Percentiles rank a stretch among this genome's conserved stretches.
phyloP scores from a whole-genome alignment of 345 rosid species.

The Corymbia maculata region DNA sequence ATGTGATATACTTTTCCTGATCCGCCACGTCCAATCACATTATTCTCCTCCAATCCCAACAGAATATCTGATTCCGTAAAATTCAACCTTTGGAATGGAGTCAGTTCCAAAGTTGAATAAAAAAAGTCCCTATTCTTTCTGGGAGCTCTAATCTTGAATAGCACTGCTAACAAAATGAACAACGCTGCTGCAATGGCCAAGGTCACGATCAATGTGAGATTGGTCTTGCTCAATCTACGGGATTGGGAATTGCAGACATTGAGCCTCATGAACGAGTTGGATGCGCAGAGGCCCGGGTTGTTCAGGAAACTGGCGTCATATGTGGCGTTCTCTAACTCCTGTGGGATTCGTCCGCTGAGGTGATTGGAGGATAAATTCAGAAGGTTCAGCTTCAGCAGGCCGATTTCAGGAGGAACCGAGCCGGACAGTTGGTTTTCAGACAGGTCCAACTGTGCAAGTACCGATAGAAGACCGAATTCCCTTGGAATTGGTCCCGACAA shows the following conservation, averaged over 20 bases:
- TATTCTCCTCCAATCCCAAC: constrained; percentile 26
- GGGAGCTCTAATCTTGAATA: constrained; percentile 1
- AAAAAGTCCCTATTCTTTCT: neutral
- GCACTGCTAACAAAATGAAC: neutral
- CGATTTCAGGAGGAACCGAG: constrained; percentile 29
- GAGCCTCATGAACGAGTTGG: constrained; percentile 1
- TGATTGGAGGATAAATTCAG: constrained; percentile 51
- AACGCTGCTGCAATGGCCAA: neutral
- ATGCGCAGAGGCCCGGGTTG: constrained; percentile 20
- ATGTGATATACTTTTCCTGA: constrained; percentile 55
- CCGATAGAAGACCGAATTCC: constrained; percentile 17
- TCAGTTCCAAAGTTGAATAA: constrained; percentile 21
- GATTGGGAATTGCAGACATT: constrained; percentile 8
- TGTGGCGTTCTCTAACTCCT: constrained; percentile 20
- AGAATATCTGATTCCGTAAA: constrained; percentile 30
- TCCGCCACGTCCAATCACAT: constrained; percentile 51
- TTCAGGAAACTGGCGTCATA: constrained; percentile 24
- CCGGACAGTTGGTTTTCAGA: constrained; percentile 46
- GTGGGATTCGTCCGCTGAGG: constrained; percentile 34
- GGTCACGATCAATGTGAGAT: constrained; percentile 9
- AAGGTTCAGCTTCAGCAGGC: neutral
- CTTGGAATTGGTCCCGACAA: constrained; percentile 37
- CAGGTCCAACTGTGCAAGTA: constrained; percentile 25
- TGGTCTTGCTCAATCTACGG: neutral
- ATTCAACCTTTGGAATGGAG: constrained; percentile 30